A percentile compares a stretch with the other conserved stretches of the same genome.
phyloP scores from a whole-genome alignment of 257 asterid species.

The Jacaranda mimosifolia region DNA sequence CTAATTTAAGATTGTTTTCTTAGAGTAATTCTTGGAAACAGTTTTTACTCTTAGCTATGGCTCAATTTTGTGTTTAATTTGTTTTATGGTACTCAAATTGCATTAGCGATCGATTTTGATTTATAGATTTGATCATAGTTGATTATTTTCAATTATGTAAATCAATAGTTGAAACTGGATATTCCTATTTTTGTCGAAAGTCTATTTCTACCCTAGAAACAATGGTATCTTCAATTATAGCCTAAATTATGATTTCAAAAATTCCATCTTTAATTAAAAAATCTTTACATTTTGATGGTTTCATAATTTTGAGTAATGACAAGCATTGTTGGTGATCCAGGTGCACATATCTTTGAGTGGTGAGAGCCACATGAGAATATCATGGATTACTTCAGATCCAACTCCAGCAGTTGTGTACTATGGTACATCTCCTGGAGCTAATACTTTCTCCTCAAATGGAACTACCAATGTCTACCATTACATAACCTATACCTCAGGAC shows the following conservation, averaged over 20 bases:
- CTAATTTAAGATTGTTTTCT: too few relatives aligned
- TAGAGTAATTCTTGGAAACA: too few relatives aligned
- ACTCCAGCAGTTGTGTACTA: conserved; percentile 62
- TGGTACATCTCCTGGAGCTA: conserved; percentile 58
- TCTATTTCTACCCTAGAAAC: too few relatives aligned
- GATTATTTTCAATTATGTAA: too few relatives aligned
- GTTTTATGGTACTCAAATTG: too few relatives aligned
- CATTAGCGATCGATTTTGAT: too few relatives aligned
- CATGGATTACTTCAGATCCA: conserved; percentile 67
- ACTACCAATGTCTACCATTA: conserved; percentile 45
- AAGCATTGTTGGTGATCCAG: conserved; percentile 33
- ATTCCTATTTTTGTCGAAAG: too few relatives aligned
- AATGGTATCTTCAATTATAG: background rate
- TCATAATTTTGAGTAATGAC: background rate
- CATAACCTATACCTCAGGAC: conserved; percentile 56
- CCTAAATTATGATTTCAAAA: background rate
- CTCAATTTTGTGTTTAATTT: background rate
- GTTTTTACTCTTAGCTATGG: background rate
- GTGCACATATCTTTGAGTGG: conserved; percentile 78
- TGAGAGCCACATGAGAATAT: conserved; percentile 57
- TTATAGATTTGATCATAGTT: too few relatives aligned
- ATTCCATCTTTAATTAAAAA: too few relatives aligned
- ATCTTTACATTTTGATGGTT: background rate
- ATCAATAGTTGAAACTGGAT: too few relatives aligned
- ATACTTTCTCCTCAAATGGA: conserved; percentile 60